Conservation (phyloP, 495 filamentous ascomycete species). For the Cenococcum geophilum region DNA sequence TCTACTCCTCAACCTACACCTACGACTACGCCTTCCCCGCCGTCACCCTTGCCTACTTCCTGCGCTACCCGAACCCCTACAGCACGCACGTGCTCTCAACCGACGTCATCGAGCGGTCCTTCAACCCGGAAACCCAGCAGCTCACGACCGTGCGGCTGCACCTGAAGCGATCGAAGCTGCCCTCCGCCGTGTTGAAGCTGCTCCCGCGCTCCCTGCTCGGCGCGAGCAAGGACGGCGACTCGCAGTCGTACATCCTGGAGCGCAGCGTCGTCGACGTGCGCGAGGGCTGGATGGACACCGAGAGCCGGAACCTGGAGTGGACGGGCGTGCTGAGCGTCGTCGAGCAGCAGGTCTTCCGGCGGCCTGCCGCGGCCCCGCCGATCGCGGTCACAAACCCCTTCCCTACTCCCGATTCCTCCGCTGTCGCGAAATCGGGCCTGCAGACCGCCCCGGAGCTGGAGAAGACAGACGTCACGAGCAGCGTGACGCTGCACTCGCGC, state of each 20-base stretch:
- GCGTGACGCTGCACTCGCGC: slow-evolving; percentile 76
- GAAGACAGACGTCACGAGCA: slow-evolving; percentile 77
- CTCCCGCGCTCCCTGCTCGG: slow-evolving; percentile 71
- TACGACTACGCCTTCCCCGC: slow-evolving; percentile 89
- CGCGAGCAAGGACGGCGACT: slow-evolving; percentile 57
- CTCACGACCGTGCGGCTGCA: slow-evolving; percentile 87
- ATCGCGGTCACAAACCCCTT: too few species aligned
- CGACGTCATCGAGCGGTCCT: slow-evolving; percentile 82
- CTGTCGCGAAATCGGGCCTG: slow-evolving; percentile 22
- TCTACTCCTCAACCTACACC: slow-evolving; percentile 79
- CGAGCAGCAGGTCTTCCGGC: slow-evolving; percentile 72
- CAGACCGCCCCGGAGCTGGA: slow-evolving; percentile 44
- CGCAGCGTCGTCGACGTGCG: slow-evolving; percentile 81
- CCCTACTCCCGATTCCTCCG: too few species aligned
- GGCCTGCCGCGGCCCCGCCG: slow-evolving; percentile 38
- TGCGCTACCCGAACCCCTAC: slow-evolving; percentile 97
- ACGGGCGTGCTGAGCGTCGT: slow-evolving; percentile 88
- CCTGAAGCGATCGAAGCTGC: slow-evolving; percentile 87
- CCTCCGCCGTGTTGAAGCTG: slow-evolving; percentile 72
- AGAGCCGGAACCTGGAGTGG: slow-evolving; percentile 47
- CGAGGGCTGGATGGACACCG: slow-evolving; percentile 64
- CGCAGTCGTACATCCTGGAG: slow-evolving; percentile 84
- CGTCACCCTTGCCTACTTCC: slow-evolving; percentile 96
- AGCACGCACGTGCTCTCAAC: slow-evolving; percentile 90
- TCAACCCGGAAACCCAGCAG: slow-evolving; percentile 72